These are phyloP conservation scores for Hevea brasiliensis DNA, from an alignment of 345 rosid species.

Conservation along the genomic window DNA sequence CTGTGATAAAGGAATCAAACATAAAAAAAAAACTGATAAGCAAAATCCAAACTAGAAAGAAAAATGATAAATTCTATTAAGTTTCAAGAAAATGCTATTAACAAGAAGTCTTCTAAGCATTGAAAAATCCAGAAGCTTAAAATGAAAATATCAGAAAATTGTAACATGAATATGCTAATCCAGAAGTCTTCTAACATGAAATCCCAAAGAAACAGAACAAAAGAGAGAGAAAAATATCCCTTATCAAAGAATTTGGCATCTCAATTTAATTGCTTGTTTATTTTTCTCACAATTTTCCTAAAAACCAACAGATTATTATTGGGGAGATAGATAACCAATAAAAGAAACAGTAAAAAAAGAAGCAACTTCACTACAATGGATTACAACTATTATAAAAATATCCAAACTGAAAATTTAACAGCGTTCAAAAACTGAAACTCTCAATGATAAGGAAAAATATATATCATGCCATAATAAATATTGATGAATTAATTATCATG, in stretches of 20 bases:
- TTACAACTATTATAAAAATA: not conserved
- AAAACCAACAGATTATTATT: too few relatives aligned
- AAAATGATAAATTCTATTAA: not conserved
- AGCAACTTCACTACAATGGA: not conserved
- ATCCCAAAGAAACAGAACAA: too few relatives aligned
- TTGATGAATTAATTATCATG: too few relatives aligned
- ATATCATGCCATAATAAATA: too few relatives aligned
- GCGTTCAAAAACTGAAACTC: not conserved
- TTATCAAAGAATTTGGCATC: too few relatives aligned
- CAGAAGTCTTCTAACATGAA: not conserved
- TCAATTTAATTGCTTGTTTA: too few relatives aligned
- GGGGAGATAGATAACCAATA: too few relatives aligned
- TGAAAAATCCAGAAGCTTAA: not conserved
- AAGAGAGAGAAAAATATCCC: too few relatives aligned
- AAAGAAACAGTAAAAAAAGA: too few relatives aligned
- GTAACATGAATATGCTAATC: not conserved
- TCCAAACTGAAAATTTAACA: not conserved
- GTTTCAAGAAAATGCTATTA: not conserved
- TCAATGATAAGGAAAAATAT: too few relatives aligned
- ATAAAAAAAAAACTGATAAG: constrained; percentile 3
- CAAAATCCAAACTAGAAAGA: not conserved
- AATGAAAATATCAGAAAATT: not conserved
- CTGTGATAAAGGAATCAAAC: constrained; percentile 25
- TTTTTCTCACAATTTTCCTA: too few relatives aligned
- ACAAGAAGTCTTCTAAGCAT: too few relatives aligned